Evolutionary conservation across 148 eudicot species (phyloP).

Genomic region (Vaccinium myrtillus): DNA sequence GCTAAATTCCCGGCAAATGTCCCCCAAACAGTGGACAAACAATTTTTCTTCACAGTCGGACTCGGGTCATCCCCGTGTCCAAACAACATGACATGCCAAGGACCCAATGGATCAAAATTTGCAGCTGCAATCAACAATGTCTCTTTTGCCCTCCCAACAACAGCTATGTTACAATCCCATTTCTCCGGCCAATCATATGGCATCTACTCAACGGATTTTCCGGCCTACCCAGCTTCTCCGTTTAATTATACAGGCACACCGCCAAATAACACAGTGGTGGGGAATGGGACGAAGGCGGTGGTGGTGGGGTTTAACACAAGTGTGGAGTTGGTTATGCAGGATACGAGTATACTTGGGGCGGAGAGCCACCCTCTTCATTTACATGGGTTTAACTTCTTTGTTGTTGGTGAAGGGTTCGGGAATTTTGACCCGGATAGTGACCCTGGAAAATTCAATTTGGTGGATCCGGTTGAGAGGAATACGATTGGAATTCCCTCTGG

Average conservation of each 20-base stretch:
- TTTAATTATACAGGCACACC: constrained; percentile 16
- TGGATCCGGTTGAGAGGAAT: constrained; percentile 17
- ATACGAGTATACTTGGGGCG: constrained; percentile 5
- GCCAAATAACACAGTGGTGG: constrained; percentile 6
- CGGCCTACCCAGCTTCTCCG: neutral
- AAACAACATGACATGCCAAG: constrained; percentile 15
- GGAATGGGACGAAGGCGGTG: constrained; percentile 11
- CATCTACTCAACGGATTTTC: constrained; percentile 15
- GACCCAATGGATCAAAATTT: constrained; percentile 19
- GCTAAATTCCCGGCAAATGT: constrained; percentile 21
- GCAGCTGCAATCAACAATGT: constrained; percentile 11
- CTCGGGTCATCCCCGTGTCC: constrained; percentile 11
- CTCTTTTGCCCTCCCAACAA: constrained; percentile 14
- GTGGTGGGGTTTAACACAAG: constrained; percentile 17
- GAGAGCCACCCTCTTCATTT: constrained; percentile 15
- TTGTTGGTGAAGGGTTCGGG: constrained; percentile 14
- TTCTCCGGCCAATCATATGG: constrained; percentile 1
- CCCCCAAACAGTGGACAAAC: constrained; percentile 13
- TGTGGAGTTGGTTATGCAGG: constrained; percentile 22
- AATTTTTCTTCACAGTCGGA: constrained; percentile 19
- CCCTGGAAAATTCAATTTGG: constrained; percentile 1
- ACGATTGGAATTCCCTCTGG: constrained; percentile 9
- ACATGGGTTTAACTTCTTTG: constrained; percentile 12
- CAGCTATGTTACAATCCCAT: constrained; percentile 12
- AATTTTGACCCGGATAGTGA: neutral